Evolutionary conservation across 192 early-diverging fungal species (phyloP).

Genomic region (Oehlia diaphana): DNA sequence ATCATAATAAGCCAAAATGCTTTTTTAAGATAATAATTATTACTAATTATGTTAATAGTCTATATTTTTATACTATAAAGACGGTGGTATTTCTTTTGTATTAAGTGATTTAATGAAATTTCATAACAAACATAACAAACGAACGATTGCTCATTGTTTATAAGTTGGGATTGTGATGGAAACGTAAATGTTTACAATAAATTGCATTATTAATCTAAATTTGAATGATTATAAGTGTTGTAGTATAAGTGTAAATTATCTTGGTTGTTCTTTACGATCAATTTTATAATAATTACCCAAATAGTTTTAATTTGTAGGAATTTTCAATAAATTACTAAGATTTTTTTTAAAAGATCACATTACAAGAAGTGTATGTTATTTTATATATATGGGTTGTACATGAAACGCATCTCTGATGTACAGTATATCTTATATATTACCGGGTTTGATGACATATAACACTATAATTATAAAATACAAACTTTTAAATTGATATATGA

Average conservation of each 20-base stretch:
- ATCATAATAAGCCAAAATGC: background rate
- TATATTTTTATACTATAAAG: too few relatives aligned
- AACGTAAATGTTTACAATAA: background rate
- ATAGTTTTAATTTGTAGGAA: too few relatives aligned
- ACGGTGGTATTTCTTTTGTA: background rate
- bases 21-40: background rate
- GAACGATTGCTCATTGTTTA: too few relatives aligned
- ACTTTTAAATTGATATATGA: background rate
- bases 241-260: background rate
- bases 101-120: background rate
- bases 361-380: background rate
- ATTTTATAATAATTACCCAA: too few relatives aligned
- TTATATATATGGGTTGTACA: background rate
- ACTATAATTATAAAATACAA: background rate
- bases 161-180: background rate
- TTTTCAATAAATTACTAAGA: background rate
- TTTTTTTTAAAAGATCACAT: background rate
- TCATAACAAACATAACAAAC: too few relatives aligned
- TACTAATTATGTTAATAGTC: background rate
- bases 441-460: background rate
- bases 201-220: background rate
- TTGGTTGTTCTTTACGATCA: too few relatives aligned
- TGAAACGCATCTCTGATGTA: slow-evolving; percentile 1
- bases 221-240: background rate
- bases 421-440: background rate